These are phyloP conservation scores for Anthracocystis walkeri DNA, from an alignment of 1,284 basidiomycete species.

Conservation along the genomic window DNA sequence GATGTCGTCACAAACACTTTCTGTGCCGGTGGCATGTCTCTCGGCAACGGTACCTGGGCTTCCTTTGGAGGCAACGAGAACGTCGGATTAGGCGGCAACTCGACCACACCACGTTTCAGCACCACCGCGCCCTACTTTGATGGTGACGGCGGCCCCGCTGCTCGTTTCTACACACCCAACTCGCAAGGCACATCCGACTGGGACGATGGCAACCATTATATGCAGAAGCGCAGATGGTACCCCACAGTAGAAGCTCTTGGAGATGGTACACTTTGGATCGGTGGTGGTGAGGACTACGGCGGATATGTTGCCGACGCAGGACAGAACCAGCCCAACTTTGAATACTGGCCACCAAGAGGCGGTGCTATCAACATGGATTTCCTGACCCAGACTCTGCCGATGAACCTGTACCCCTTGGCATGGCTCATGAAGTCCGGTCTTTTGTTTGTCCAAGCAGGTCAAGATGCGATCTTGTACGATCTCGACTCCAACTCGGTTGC, in stretches of 20 bases:
- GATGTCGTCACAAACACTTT: conserved; percentile 69
- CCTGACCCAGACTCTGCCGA: conserved; percentile 36
- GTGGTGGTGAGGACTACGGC: conserved; percentile 42
- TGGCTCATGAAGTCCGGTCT: conserved; percentile 58
- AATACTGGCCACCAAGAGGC: conserved; percentile 44
- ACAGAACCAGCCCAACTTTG: conserved; percentile 50
- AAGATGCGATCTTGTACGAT: conserved; percentile 43
- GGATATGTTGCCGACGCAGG: conserved; percentile 37
- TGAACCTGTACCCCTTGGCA: conserved; percentile 62
- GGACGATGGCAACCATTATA: conserved; percentile 38
- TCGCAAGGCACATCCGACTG: conserved; percentile 22
- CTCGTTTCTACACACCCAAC: conserved; percentile 45
- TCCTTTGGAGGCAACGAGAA: conserved; percentile 68
- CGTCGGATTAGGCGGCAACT: conserved; percentile 58
- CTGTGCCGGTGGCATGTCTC: conserved; percentile 66
- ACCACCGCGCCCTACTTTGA: conserved; percentile 35
- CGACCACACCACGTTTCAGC: conserved; percentile 34
- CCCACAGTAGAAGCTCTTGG: conserved; percentile 47
- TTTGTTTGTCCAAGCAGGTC: conserved; percentile 60
- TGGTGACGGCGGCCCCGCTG: conserved; percentile 45
- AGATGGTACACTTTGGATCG: conserved; percentile 44
- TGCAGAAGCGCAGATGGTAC: conserved; percentile 45
- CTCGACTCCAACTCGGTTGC: conserved; percentile 33
- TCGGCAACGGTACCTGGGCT: conserved; percentile 68
- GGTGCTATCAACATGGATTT: conserved; percentile 45